These are phyloP conservation scores for Eimeria tenella DNA, from an alignment of 169 alveolate genomes.

Conservation along the genomic window DNA sequence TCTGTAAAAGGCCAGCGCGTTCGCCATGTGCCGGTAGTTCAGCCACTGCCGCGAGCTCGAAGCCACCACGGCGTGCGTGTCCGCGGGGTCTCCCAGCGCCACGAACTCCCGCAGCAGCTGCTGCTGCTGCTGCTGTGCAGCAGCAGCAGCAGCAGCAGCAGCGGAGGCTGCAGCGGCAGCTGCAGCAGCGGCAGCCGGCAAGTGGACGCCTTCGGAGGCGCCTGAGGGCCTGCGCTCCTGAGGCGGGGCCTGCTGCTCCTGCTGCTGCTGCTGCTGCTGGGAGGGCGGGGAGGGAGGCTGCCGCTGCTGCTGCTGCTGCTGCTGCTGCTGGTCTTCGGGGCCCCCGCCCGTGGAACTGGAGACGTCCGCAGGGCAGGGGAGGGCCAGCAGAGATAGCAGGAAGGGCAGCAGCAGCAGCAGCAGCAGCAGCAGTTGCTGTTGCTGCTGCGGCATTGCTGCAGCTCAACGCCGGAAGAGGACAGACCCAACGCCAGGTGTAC, in stretches of 20 bases:
- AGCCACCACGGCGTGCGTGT: slow-evolving; percentile 85
- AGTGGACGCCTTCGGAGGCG: too few relatives aligned
- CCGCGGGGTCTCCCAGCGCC: not conserved
- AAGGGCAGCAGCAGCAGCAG: not conserved
- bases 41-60: slow-evolving; percentile 91
- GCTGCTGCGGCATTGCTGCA: not conserved
- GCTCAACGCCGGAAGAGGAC: not conserved
- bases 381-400: not conserved
- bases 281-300: not conserved
- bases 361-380: not conserved
- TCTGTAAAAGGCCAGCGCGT: slow-evolving; percentile 90
- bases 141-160: too few relatives aligned
- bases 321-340: not conserved
- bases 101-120: too few relatives aligned
- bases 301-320: not conserved
- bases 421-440: not conserved
- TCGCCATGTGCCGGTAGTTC: slow-evolving; percentile 93
- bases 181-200: too few relatives aligned
- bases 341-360: not conserved
- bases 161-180: too few relatives aligned
- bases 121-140: too few relatives aligned
- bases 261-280: not conserved
- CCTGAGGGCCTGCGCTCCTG: too few relatives aligned
- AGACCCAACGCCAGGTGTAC: not conserved
- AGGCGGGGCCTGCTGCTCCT: too few relatives aligned